Evolutionary conservation across 345 rosid genomes (phyloP).

Genomic region (Eucalyptus curtisii): DNA sequence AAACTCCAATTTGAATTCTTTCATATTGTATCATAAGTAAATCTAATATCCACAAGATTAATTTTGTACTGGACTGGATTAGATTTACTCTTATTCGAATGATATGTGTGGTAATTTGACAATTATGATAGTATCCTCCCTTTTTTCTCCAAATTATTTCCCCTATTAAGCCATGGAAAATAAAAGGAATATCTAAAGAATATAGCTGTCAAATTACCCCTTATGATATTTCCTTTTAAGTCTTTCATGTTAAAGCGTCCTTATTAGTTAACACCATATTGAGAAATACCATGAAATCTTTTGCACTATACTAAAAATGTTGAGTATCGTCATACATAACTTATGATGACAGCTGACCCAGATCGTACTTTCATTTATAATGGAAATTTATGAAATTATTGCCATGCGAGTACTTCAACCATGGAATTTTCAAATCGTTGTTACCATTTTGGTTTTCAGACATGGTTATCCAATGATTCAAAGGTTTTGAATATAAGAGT

Average conservation of each 20-base stretch:
- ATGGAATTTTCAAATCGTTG: too few relatives aligned
- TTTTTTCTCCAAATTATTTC: too few relatives aligned
- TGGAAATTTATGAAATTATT: neutral
- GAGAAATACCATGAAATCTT: neutral
- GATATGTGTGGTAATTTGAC: neutral
- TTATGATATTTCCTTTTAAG: neutral
- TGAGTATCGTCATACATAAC: neutral
- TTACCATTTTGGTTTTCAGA: neutral
- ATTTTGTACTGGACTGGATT: neutral
- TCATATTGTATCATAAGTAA: neutral
- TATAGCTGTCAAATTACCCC: neutral
- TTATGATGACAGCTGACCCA: rapidly evolving
- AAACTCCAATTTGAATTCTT: neutral
- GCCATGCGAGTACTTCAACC: neutral
- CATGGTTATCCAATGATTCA: neutral
- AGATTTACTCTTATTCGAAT: neutral
- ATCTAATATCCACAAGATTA: neutral
- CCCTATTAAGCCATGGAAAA: neutral
- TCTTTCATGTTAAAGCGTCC: neutral
- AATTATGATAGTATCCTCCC: neutral
- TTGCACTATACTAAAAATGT: neutral
- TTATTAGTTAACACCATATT: neutral
- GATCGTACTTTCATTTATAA: neutral
- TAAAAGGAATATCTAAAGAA: neutral
- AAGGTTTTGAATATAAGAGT: neutral